A percentile compares a stretch with the other conserved stretches of the same genome.
phyloP scores from a whole-genome alignment of 2,329 filamentous ascomycete species.

The Penicillium verrucosum region DNA sequence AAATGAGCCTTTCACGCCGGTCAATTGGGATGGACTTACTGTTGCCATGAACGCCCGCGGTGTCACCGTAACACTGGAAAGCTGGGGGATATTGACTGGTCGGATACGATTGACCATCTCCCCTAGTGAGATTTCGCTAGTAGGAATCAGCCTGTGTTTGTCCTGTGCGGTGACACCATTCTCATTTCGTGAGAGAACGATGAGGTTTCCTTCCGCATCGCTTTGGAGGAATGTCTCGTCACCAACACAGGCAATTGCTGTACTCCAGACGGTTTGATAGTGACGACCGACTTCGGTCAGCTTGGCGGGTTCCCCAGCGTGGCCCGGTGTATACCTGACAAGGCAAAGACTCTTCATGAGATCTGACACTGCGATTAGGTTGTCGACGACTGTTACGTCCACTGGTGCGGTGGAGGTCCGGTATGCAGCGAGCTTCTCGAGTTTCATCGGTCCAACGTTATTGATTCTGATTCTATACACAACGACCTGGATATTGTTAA shows the following conservation, averaged over 20 bases:
- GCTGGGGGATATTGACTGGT: slow-evolving; percentile 65
- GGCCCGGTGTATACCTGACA: slow-evolving; percentile 64
- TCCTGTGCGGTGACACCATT: slow-evolving; percentile 74
- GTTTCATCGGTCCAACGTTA: slow-evolving; percentile 41
- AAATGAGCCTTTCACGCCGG: too few relatives aligned
- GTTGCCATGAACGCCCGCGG: slow-evolving; percentile 87
- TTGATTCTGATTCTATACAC: slow-evolving; percentile 51
- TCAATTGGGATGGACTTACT: slow-evolving; percentile 52
- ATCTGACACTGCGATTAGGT: slow-evolving; percentile 79
- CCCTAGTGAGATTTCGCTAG: slow-evolving; percentile 78
- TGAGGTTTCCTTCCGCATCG: slow-evolving; percentile 83
- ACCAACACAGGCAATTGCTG: slow-evolving; percentile 69
- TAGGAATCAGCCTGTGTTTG: slow-evolving; percentile 65
- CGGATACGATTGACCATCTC: slow-evolving; percentile 92
- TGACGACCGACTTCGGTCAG: slow-evolving; percentile 75
- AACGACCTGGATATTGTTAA: slow-evolving; percentile 50
- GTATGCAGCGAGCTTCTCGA: slow-evolving; percentile 72
- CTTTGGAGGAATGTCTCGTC: slow-evolving; percentile 74
- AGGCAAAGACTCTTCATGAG: slow-evolving; percentile 89
- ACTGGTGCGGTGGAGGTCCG: slow-evolving; percentile 80
- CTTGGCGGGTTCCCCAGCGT: slow-evolving; percentile 56
- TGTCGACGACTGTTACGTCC: slow-evolving; percentile 70
- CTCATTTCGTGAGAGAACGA: slow-evolving; percentile 71
- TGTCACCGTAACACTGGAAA: slow-evolving; percentile 64
- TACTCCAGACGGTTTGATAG: slow-evolving; percentile 77